Evolutionary conservation across 2,329 filamentous ascomycete genomes (phyloP).

Genomic region (Sporothrix variecibatus): DNA sequence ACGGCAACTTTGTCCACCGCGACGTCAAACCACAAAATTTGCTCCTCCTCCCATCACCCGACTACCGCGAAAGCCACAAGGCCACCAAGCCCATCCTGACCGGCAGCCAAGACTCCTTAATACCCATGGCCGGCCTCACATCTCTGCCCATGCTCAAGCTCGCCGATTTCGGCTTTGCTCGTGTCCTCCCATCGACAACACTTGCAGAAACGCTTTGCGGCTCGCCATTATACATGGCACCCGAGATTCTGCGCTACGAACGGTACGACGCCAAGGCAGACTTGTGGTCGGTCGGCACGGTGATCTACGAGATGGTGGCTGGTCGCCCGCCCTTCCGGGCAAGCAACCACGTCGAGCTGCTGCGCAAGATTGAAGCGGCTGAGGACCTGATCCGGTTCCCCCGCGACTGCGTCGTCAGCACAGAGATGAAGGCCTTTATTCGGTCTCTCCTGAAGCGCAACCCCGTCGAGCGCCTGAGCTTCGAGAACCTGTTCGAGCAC

Average conservation of each 20-base stretch:
- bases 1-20: slow-evolving; percentile 86
- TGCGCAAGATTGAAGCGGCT: slow-evolving; percentile 86
- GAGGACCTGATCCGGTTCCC: slow-evolving; percentile 86
- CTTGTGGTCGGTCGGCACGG: slow-evolving; percentile 95
- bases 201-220: slow-evolving; percentile 95
- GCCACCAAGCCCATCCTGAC: slow-evolving; percentile 70
- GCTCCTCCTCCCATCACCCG: slow-evolving; percentile 78
- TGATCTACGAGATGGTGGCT: slow-evolving; percentile 92
- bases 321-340: slow-evolving; percentile 90
- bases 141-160: slow-evolving; percentile 96
- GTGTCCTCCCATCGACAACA: slow-evolving; percentile 85
- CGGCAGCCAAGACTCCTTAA: slow-evolving; percentile 76
- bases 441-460: slow-evolving; percentile 80
- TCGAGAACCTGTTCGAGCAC: slow-evolving; percentile 81
- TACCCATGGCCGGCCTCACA: slow-evolving; percentile 75
- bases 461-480: slow-evolving; percentile 81
- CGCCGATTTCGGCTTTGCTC: slow-evolving; percentile 97
- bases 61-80: slow-evolving; percentile 64
- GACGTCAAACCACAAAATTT: slow-evolving; percentile 98
- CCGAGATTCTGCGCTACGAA: slow-evolving; percentile 94
- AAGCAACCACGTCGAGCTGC: slow-evolving; percentile 88
- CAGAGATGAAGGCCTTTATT: slow-evolving; percentile 79
- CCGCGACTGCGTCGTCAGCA: slow-evolving; percentile 67
- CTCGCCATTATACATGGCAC: slow-evolving; percentile 97
- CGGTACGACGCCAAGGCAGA: slow-evolving; percentile 97